These are phyloP conservation scores for Speleostelium caveatum DNA, from an alignment of 78 protist genomes.

Conservation along the genomic window DNA sequence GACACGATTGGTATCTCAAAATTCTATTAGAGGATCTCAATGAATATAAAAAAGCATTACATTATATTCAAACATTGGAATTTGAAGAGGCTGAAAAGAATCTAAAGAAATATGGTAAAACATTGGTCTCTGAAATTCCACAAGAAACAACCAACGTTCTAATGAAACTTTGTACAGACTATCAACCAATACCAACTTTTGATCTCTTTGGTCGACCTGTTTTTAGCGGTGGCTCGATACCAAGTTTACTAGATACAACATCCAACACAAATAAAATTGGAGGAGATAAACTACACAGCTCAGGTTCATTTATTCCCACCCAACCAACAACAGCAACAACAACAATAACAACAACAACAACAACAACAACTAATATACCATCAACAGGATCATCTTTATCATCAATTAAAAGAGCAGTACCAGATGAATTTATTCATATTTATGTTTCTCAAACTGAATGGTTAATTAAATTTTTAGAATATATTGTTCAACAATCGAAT, in stretches of 20 bases:
- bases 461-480: constrained; percentile 88
- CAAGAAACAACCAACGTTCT: constrained; percentile 85
- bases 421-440: constrained; percentile 90
- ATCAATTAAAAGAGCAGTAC: constrained; percentile 40
- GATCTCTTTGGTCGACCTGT: neutral
- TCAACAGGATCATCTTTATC: no score
- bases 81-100: constrained; percentile 78
- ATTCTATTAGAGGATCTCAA: constrained; percentile 89
- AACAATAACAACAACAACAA: neutral
- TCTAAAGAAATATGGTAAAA: constrained; percentile 90
- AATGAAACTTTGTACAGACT: constrained; percentile 88
- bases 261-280: no score
- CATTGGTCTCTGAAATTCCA: constrained; percentile 77
- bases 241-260: no score
- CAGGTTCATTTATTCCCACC: no score
- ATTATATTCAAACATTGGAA: constrained; percentile 78
- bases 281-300: no score
- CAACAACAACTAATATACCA: no score
- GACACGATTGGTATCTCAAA: constrained; percentile 90
- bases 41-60: constrained; percentile 83
- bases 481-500: constrained; percentile 44
- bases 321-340: neutral
- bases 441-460: constrained; percentile 84
- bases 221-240: no score
- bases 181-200: constrained; percentile 11